Base-by-base conservation (phyloP, 1,139 yeast species). In the Geotrichum bryndzae region DNA sequence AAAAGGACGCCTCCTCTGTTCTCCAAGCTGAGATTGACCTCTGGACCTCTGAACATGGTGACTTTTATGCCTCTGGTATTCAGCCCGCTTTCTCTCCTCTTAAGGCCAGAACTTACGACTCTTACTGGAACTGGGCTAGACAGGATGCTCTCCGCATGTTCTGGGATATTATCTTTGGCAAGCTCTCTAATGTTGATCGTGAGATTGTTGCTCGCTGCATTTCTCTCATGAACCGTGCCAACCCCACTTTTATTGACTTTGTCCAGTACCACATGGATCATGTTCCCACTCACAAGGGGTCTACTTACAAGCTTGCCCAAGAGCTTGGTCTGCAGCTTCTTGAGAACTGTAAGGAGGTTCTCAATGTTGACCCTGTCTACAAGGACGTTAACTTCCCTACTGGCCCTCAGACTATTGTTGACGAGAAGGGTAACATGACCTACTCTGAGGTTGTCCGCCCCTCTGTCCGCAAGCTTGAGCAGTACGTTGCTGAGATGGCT, bases 101-200 rank as follows among this genome's bases (percentile, higher is more conserved):
- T 79, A 94, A 94, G 80, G 96, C 98, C 51, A 89, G 99, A 80
- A 86, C 88, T 61, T 94, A 94, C 76, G 98, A 94, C 77, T 91
- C 98, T 33, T 91, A 92, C 77, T 94, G 99, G 99, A 95, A 95
- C 78, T 94, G 99, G 99, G 97, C 98, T 55, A 89, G 97, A 78
- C 99, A 94, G 80, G 97, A 95, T 75, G 89, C 95, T 65, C 80
- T 94, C 69, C 86, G 92, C 59, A 88, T 94, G 91, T 94, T 90
- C 80, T 94, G 84, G 74, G 97, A 94, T 77, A 90, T 94, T 71
- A 90, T 94, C 71, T 95, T 94, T 76, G 99, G 99, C 73, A 87
- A 90, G 68, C 83, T 94, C 69, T 85, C 87, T 56, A 87, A 90
- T 64, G 88, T 94, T 68, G 98, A 94, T 75, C 87, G 99, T 76